Evolutionary conservation across 192 early-diverging fungal species (phyloP).

Genomic region (Coemansia javaensis): DNA sequence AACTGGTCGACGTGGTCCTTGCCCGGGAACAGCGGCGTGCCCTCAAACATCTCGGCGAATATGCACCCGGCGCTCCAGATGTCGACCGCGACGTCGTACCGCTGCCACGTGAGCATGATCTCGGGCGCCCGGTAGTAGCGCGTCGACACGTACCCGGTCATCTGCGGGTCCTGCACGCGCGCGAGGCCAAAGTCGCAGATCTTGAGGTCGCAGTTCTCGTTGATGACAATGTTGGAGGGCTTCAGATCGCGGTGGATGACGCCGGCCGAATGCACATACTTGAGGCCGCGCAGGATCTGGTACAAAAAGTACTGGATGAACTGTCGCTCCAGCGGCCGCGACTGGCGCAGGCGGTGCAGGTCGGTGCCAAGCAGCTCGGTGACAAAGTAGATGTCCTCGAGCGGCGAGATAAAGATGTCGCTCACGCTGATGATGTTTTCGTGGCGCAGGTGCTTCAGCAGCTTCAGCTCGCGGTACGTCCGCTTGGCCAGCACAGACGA

Average conservation of each 20-base stretch:
- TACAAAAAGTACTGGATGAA: constrained; percentile 98
- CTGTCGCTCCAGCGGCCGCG: constrained; percentile 86
- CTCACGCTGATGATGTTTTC: constrained; percentile 93
- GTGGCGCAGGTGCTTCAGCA: constrained; percentile 88
- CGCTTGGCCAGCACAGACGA: constrained; percentile 90
- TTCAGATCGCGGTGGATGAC: constrained; percentile 95
- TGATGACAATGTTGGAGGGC: constrained; percentile 94
- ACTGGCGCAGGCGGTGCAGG: constrained; percentile 85
- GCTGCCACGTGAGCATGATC: constrained; percentile 97
- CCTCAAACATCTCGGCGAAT: constrained; percentile 95
- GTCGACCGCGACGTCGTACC: constrained; percentile 94
- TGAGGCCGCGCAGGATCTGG: constrained; percentile 87
- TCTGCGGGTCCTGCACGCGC: constrained; percentile 88
- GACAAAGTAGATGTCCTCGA: constrained; percentile 97
- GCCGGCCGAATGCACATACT: constrained; percentile 94
- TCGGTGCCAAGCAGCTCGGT: constrained; percentile 95
- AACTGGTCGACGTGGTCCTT: constrained; percentile 95
- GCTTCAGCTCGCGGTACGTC: constrained; percentile 91
- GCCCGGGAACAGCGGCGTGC: constrained; percentile 90
- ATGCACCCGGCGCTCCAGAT: constrained; percentile 96
- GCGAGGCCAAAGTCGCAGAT: constrained; percentile 98
- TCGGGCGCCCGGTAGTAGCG: constrained; percentile 97
- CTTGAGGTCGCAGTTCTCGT: constrained; percentile 97
- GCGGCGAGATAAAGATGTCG: constrained; percentile 90
- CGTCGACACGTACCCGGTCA: constrained; percentile 98